Evolutionary conservation across 352 stramenopile species (phyloP).

Genomic region (Phytophthora pseudosyringae): DNA sequence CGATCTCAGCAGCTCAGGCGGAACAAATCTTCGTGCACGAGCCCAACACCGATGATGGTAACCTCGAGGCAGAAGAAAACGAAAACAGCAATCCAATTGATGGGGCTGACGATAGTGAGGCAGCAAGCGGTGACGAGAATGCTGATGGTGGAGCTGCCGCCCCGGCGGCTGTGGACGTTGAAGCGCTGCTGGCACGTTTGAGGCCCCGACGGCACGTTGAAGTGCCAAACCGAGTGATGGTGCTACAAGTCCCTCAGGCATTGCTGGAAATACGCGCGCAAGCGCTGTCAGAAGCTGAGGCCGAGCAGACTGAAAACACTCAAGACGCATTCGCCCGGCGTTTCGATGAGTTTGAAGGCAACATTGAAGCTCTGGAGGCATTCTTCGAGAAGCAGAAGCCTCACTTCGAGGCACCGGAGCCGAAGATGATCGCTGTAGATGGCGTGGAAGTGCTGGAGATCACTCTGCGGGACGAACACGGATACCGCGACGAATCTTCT

Average conservation of each 20-base stretch:
- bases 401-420: constrained; percentile 1
- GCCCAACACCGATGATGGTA: constrained; percentile 19
- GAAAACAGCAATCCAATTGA: constrained; percentile 31
- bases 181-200: constrained; percentile 51
- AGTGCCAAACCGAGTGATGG: constrained; percentile 72
- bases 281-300: constrained; percentile 57
- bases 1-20: constrained; percentile 55
- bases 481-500: constrained; percentile 44
- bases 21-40: constrained; percentile 48
- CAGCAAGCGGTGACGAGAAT: constrained; percentile 18
- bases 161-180: constrained; percentile 44
- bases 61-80: constrained; percentile 25
- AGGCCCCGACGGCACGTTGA: constrained; percentile 47
- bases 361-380: constrained; percentile 55
- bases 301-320: constrained; percentile 67
- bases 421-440: constrained; percentile 19
- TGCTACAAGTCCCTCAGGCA: constrained; percentile 54
- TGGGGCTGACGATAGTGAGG: constrained; percentile 22
- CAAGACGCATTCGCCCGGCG: constrained; percentile 57
- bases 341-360: constrained; percentile 53
- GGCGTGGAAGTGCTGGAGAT: constrained; percentile 78
- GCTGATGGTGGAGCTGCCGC: constrained; percentile 6
- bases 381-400: constrained; percentile 66
- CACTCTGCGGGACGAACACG: constrained; percentile 50
- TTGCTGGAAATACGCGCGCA: constrained; percentile 70